phyloP scores from a whole-genome alignment of 208 protist genomes.

The Trypanosoma grayi region DNA sequence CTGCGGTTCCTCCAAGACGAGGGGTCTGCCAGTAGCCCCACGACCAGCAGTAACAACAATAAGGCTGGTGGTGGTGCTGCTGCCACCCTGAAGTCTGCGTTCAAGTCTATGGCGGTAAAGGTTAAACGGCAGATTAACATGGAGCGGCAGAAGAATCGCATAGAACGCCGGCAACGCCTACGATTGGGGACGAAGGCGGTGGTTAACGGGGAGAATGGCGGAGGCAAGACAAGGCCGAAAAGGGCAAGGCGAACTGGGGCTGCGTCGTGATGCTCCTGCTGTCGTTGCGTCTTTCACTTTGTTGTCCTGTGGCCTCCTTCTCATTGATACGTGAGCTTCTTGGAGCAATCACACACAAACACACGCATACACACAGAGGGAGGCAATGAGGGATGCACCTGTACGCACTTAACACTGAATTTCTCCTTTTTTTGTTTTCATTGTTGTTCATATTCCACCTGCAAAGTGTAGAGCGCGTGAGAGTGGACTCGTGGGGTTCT shows the following conservation, averaged over 20 bases:
- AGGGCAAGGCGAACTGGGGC: neutral
- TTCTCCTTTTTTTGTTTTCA: too few relatives aligned
- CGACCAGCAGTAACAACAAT: neutral
- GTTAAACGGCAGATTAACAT: constrained; percentile 49
- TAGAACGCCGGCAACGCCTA: constrained; percentile 53
- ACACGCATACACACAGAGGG: neutral
- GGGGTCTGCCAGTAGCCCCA: neutral
- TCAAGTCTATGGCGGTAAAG: constrained; percentile 36
- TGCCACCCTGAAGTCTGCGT: constrained; percentile 21
- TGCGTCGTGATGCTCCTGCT: neutral
- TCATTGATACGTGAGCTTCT: neutral
- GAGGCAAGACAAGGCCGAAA: neutral
- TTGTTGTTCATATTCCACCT: too few relatives aligned
- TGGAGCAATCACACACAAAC: too few relatives aligned
- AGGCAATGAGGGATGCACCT: neutral
- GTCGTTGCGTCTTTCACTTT: neutral
- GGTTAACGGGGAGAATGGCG: neutral
- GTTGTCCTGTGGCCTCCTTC: neutral
- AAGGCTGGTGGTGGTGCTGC: neutral
- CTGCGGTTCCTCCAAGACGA: constrained; percentile 46
- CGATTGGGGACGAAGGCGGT: neutral
- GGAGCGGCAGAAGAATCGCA: constrained; percentile 54
- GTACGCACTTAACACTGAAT: too few relatives aligned
- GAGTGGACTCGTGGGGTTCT: too few relatives aligned
- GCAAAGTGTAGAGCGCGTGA: too few relatives aligned